Evolutionary conservation across 1,284 basidiomycete genomes (phyloP), one percentile per base, ranked within the genome.

Genomic region (Trametes polyzona): DNA sequence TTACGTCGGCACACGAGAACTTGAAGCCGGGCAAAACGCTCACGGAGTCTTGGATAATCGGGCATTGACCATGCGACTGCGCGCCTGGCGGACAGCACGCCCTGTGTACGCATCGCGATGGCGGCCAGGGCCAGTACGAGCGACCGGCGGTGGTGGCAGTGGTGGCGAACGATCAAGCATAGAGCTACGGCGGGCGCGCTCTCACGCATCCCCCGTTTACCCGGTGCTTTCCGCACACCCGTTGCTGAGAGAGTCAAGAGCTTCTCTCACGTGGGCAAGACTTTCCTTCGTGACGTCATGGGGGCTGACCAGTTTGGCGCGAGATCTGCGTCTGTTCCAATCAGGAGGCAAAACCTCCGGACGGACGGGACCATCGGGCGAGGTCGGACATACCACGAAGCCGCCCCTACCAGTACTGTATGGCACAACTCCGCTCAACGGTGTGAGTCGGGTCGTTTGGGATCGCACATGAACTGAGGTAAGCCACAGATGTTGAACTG

Each of bases 191-290:
- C 4, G 10, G n/a, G 7, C 10, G n/a, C 19, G 44, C 30, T 55
- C 59, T 30, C 47, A 60, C 55, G 40, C 51, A 36, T 42, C 43
- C 52, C 59, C 59, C 57, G 47, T 47, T 54, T 57, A 19, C 42
- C 29, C 59, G 55, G 59, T 51, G 16, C 26, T 24, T 24, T 35
- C 41, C 33, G 52, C 43, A 39, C 37, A 41, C 30, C 16, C 33
- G n/a, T 12, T 35, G 12, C 43, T 26, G 11, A 7, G 24, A 39
- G 33, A 50, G 27, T 30, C 26, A 12, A 36, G 2, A 11, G 27
- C 36, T 27, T 41, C 37, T 14, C 11, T 21, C 52, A 54, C 52
- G 52, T 47, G 52, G 29, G 36, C 4, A n/a, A 2, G 19, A 27
- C 5, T 21, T 8, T 41, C 21, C 27, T 23, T 27, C 21, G 52